Conservation (phyloP, 2,329 filamentous ascomycete species). For the Aspergillus ochraceus region DNA sequence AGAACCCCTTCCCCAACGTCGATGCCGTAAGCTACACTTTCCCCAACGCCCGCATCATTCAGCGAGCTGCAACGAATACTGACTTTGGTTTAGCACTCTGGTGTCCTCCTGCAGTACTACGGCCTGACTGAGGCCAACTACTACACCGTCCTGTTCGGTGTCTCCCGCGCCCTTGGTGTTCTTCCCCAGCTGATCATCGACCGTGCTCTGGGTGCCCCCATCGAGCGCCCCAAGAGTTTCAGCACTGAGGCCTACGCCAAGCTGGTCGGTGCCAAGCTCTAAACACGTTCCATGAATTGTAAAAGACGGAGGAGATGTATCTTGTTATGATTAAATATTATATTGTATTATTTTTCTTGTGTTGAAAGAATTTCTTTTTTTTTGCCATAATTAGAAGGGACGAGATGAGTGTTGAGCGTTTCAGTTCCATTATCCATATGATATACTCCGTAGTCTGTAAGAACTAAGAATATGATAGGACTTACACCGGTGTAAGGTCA, state of each 20-base stretch:
- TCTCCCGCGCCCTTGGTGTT: conserved; percentile 95
- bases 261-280: conserved; percentile 86
- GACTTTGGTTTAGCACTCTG: conserved; percentile 66
- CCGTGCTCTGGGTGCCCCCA: conserved; percentile 92
- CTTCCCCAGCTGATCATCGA: conserved; percentile 99
- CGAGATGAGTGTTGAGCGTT: conserved; percentile 31
- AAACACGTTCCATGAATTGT: conserved; percentile 45
- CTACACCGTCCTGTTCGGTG: conserved; percentile 99
- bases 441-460: not conserved
- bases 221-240: conserved; percentile 99
- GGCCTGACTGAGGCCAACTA: conserved; percentile 98
- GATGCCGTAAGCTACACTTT: conserved; percentile 62
- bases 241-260: conserved; percentile 96
- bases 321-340: conserved; percentile 17
- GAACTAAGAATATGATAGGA: conserved; percentile 37
- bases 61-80: conserved; percentile 5
- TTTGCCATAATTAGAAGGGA: conserved; percentile 20
- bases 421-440: conserved; percentile 35
- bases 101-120: conserved; percentile 99
- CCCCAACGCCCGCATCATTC: too few species aligned
- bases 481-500: conserved; percentile 38
- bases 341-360: conserved; percentile 24
- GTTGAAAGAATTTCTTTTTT: conserved; percentile 9
- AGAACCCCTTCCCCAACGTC: conserved; percentile 99
- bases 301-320: conserved; percentile 11